Evolutionary conservation across 73 alveolate genomes (phyloP).

Genomic region (Paramecium caudatum): DNA sequence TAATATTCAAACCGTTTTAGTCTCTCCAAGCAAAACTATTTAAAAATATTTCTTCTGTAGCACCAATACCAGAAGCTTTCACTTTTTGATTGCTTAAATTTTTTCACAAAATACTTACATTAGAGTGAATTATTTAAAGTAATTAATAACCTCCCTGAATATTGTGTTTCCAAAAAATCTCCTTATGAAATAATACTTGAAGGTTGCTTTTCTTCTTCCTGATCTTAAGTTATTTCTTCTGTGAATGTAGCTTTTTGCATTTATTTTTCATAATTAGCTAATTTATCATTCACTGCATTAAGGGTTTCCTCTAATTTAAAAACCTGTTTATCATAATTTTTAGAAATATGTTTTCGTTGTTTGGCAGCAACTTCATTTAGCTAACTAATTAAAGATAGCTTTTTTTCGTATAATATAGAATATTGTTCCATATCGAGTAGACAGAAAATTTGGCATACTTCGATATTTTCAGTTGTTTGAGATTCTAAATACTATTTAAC

Average conservation of each 20-base stretch:
- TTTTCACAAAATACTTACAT: not conserved
- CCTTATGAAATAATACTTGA: not conserved
- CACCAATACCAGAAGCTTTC: constrained; percentile 3
- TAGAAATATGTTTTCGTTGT: too few species aligned
- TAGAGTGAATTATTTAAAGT: not conserved
- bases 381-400: not conserved
- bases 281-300: too few species aligned
- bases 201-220: not conserved
- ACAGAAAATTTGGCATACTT: too few species aligned
- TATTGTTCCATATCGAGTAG: not conserved
- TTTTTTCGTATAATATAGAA: not conserved
- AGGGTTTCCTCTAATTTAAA: too few species aligned
- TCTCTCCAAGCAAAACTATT: not conserved
- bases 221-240: not conserved
- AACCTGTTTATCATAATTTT: too few species aligned
- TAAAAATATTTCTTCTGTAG: not conserved
- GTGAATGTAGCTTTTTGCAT: not conserved
- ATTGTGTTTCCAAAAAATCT: not conserved
- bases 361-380: not conserved
- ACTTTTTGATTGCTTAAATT: not conserved
- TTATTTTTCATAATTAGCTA: not conserved
- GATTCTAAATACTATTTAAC: too few species aligned
- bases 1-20: not conserved
- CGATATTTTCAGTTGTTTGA: too few species aligned
- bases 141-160: not conserved